A percentile compares a stretch with the other conserved stretches of the same genome.
These are phyloP conservation scores for Silene latifolia DNA, from an alignment of 148 eudicot species.

Conservation along the genomic window DNA sequence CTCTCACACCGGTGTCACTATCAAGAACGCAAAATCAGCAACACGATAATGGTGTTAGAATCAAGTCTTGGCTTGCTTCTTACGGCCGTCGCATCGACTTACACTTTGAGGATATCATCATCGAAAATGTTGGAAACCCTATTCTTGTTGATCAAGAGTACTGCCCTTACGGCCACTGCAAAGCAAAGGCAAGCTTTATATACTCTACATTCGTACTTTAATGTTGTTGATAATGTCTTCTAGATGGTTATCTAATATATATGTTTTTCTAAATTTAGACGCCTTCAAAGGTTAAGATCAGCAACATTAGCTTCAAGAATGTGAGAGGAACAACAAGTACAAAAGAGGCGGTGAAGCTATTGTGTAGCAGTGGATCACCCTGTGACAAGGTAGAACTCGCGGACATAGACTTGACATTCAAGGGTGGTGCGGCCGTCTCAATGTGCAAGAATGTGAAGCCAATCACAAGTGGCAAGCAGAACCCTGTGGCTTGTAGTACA, in stretches of 20 bases:
- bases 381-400: conserved; percentile 38
- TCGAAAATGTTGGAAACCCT: conserved; percentile 42
- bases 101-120: conserved; percentile 44
- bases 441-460: conserved; percentile 44
- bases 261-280: conserved; percentile 23
- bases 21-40: conserved; percentile 42
- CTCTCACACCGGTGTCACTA: conserved; percentile 30
- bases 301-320: conserved; percentile 40
- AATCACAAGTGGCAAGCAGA: conserved; percentile 20
- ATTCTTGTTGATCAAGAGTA: conserved; percentile 51
- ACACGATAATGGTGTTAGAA: conserved; percentile 50
- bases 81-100: conserved; percentile 31
- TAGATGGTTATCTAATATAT: neutral
- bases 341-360: conserved; percentile 32
- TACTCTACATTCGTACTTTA: no score
- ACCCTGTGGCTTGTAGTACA: conserved; percentile 25
- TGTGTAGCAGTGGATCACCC: conserved; percentile 39
- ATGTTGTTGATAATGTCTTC: neutral
- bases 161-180: conserved; percentile 54
- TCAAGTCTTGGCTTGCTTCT: conserved; percentile 59
- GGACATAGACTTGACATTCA: conserved; percentile 43
- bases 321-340: conserved; percentile 40
- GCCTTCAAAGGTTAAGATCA: conserved; percentile 48
- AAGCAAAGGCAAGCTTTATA: conserved; percentile 14
- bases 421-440: conserved; percentile 30